phyloP scores from a whole-genome alignment of 2,329 filamentous ascomycete genomes.

The Trichophyton simii region DNA sequence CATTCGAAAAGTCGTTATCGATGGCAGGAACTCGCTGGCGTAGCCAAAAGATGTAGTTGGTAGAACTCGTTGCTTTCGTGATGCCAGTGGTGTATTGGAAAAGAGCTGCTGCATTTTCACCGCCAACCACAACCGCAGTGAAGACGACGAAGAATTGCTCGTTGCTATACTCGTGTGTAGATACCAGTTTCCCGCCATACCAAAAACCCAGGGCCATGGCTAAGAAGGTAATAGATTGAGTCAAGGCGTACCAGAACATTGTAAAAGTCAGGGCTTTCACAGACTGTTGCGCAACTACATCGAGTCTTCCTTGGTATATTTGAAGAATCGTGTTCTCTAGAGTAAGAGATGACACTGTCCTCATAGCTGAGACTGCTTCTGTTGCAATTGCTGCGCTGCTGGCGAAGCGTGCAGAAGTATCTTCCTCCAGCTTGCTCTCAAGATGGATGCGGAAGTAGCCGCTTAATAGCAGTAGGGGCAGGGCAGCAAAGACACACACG shows the following conservation, averaged over 20 bases:
- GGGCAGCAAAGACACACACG: constrained; percentile 51
- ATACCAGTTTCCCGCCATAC: not conserved
- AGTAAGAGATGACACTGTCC: constrained; percentile 40
- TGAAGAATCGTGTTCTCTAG: constrained; percentile 39
- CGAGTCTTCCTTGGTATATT: constrained; percentile 38
- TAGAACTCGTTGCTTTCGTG: constrained; percentile 46
- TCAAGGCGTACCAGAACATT: constrained; percentile 35
- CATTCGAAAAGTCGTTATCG: not conserved
- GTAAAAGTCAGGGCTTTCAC: constrained; percentile 37
- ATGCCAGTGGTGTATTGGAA: not conserved
- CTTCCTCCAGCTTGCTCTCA: constrained; percentile 47
- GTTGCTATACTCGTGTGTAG: constrained; percentile 15
- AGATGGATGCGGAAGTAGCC: constrained; percentile 56
- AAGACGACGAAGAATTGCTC: not conserved
- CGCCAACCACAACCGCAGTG: not conserved
- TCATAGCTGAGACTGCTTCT: constrained; percentile 42
- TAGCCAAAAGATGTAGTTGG: constrained; percentile 61
- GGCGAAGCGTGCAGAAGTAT: constrained; percentile 40
- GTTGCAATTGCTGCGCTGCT: constrained; percentile 40
- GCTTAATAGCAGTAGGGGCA: constrained; percentile 56
- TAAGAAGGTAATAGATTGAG: constrained; percentile 37
- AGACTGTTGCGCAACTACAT: constrained; percentile 33
- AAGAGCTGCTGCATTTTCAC: not conserved
- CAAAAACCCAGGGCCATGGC: not conserved
- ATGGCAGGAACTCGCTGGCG: constrained; percentile 73